These are phyloP conservation scores for Lactarius vividus DNA, from an alignment of 768 basidiomycete species.

Conservation along the genomic window DNA sequence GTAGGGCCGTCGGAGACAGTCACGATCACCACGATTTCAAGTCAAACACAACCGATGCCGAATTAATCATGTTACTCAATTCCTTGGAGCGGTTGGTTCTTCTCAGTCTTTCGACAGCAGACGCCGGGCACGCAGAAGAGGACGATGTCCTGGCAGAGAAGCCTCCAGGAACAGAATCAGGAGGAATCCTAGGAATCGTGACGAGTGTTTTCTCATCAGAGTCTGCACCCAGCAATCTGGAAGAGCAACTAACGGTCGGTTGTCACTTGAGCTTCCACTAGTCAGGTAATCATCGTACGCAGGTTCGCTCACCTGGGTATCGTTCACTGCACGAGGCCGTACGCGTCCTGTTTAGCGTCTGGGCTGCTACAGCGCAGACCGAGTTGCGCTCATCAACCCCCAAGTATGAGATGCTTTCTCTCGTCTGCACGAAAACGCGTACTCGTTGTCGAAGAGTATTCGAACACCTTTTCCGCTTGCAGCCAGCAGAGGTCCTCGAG, in stretches of 20 bases:
- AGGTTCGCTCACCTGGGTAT: constrained; percentile 75
- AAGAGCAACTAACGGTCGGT: constrained; percentile 60
- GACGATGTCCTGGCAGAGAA: constrained; percentile 55
- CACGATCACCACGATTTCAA: constrained; percentile 44
- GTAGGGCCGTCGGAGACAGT: constrained; percentile 17
- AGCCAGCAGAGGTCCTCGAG: constrained; percentile 80
- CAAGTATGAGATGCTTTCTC: constrained; percentile 62
- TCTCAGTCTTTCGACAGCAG: constrained; percentile 60
- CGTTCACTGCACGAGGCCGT: constrained; percentile 78
- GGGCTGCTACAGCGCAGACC: constrained; percentile 59
- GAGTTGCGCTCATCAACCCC: constrained; percentile 46
- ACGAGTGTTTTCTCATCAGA: constrained; percentile 89
- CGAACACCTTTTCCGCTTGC: constrained; percentile 81
- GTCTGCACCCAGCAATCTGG: constrained; percentile 41
- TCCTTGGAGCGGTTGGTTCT: constrained; percentile 79
- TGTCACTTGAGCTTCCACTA: constrained; percentile 1
- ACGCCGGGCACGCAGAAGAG: constrained; percentile 51
- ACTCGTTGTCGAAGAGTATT: constrained; percentile 72
- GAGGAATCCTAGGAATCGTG: constrained; percentile 83
- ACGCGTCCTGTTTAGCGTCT: constrained; percentile 71
- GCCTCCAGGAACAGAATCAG: constrained; percentile 44
- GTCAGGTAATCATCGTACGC: constrained; percentile 14
- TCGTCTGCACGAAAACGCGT: constrained; percentile 66
- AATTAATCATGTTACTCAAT: constrained; percentile 80
- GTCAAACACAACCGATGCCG: constrained; percentile 67